Conservation (phyloP, 345 rosid species). For the Corymbia maculata region DNA sequence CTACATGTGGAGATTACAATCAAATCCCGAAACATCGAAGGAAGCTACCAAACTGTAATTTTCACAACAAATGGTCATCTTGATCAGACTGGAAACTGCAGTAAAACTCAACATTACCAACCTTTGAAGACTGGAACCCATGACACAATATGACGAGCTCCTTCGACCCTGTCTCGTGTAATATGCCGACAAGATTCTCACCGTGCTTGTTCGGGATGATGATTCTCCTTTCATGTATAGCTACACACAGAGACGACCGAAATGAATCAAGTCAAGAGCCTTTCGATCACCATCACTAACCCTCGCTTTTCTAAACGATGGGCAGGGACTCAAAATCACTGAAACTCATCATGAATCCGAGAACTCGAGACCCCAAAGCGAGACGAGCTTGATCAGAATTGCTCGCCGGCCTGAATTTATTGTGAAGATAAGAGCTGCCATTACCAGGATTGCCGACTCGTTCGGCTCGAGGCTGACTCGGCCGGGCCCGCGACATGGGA, state of each 20-base stretch:
- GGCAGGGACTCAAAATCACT: not conserved
- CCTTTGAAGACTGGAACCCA: conserved; percentile 80
- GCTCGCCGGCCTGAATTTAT: not conserved
- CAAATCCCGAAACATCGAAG: not conserved
- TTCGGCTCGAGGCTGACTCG: not conserved
- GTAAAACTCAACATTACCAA: not conserved
- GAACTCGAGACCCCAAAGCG: not conserved
- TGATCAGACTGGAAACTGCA: not conserved
- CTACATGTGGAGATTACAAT: not conserved
- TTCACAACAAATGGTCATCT: not conserved
- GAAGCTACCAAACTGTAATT: not conserved
- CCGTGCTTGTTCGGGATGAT: conserved; percentile 48
- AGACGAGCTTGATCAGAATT: not conserved
- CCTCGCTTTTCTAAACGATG: not conserved
- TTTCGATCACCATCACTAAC: not conserved
- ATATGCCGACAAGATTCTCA: conserved; percentile 69
- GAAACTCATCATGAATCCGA: not conserved
- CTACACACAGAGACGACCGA: not conserved
- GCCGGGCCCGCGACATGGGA: not conserved
- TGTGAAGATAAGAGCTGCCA: not conserved
- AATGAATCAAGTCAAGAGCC: not conserved
- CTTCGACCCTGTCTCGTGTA: conserved; percentile 69
- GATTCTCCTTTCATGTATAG: conserved; percentile 17
- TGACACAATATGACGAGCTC: conserved; percentile 79
- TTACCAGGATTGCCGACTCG: not conserved